These are phyloP conservation scores for Pleurotus djamor DNA, from an alignment of 768 basidiomycete genomes.

Conservation along the genomic window DNA sequence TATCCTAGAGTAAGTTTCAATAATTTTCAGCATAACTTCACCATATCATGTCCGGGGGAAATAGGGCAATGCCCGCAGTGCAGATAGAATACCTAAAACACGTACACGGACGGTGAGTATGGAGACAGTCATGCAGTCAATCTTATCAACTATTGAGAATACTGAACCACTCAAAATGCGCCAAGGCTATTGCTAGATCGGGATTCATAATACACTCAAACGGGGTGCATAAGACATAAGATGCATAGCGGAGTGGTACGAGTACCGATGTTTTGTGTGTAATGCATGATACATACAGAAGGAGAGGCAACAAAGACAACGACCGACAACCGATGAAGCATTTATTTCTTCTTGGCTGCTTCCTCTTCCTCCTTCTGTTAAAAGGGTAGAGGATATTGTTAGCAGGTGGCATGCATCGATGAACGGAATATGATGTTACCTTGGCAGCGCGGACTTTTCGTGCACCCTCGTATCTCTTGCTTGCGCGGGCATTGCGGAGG, in stretches of 20 bases:
- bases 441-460: constrained; percentile 87
- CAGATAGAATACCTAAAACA: too few relatives aligned
- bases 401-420: constrained; percentile 8
- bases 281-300: constrained; percentile 15
- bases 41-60: too few relatives aligned
- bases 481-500: constrained; percentile 82
- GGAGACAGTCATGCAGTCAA: too few relatives aligned
- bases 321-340: constrained; percentile 12
- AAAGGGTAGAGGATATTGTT: constrained; percentile 9
- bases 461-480: constrained; percentile 80
- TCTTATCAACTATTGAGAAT: too few relatives aligned
- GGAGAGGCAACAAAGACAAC: constrained; percentile 15
- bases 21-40: too few relatives aligned
- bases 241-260: constrained; percentile 23
- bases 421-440: constrained; percentile 43
- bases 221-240: constrained; percentile 32
- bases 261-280: constrained; percentile 34
- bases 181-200: not conserved
- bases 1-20: too few relatives aligned
- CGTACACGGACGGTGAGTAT: too few relatives aligned
- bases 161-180: too few relatives aligned
- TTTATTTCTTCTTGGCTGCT: constrained; percentile 87
- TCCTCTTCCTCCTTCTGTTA: constrained; percentile 87
- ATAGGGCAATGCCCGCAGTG: too few relatives aligned
- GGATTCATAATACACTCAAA: not conserved